Conservation (phyloP, 257 asterid genomes). For the Henckelia pumila region DNA sequence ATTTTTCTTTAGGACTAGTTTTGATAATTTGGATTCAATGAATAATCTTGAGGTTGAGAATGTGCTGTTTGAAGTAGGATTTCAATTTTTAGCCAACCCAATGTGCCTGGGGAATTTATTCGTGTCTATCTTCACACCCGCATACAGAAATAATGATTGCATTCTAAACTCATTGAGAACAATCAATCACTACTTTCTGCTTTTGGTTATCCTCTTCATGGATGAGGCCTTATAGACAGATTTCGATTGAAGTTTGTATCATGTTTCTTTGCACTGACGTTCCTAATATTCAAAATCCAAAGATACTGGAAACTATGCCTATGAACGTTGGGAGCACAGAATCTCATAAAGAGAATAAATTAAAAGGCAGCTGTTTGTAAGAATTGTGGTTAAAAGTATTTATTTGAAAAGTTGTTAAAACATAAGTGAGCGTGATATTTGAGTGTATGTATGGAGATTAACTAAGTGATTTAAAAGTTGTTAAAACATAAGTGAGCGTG, state of each 20-base stretch:
- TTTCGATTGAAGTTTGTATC: neutral
- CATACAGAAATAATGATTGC: no score
- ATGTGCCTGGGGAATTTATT: no score
- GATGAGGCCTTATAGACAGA: neutral
- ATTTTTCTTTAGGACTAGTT: neutral
- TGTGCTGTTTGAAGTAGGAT: no score
- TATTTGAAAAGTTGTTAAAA: neutral
- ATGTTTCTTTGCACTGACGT: neutral
- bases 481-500: neutral
- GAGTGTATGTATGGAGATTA: neutral
- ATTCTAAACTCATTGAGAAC: neutral
- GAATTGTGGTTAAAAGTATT: neutral
- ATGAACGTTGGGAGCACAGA: neutral
- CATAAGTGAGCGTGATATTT: neutral
- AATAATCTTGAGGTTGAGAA: neutral
- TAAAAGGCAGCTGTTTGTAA: neutral
- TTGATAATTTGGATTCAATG: neutral
- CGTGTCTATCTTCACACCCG: no score
- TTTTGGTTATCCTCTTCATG: neutral
- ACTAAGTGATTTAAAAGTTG: slow-evolving; percentile 1
- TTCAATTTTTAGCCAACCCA: neutral
- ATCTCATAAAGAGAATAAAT: neutral
- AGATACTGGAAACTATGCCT: neutral
- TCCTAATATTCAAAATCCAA: neutral
- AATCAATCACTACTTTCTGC: neutral